These are phyloP conservation scores for Stipa capillata DNA, from an alignment of 176 grass and related monocot species.

Conservation along the genomic window DNA sequence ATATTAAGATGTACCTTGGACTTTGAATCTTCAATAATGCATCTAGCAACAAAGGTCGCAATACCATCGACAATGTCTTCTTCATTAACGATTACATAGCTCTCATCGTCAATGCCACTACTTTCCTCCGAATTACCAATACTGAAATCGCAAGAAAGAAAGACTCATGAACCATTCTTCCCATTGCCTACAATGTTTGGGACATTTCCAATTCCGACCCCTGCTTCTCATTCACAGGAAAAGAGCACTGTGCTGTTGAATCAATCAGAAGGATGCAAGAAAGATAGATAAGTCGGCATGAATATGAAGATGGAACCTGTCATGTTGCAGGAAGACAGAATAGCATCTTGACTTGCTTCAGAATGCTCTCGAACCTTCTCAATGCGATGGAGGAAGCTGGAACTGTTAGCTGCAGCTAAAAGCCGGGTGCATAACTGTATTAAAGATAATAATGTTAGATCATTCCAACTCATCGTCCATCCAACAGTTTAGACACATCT, in stretches of 20 bases:
- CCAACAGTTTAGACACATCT: not conserved
- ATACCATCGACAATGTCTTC: conserved; percentile 54
- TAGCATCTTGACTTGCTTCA: not conserved
- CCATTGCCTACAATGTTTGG: not conserved
- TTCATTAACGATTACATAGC: conserved; percentile 48
- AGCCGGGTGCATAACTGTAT: not conserved
- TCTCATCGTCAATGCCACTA: conserved; percentile 41
- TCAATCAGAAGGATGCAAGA: not conserved
- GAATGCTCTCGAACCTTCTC: not conserved
- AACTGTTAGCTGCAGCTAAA: not conserved
- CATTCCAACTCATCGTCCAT: not conserved
- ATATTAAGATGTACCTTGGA: conserved; percentile 16
- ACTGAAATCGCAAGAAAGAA: not conserved
- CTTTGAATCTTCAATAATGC: conserved; percentile 50
- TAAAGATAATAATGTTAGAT: not conserved
- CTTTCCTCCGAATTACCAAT: not conserved
- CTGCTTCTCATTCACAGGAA: not conserved
- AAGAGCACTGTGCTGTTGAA: not conserved
- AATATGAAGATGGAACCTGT: not conserved
- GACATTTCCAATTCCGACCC: not conserved
- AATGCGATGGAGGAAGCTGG: not conserved
- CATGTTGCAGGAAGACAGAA: not conserved
- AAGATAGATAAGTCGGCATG: not conserved
- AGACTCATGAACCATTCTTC: not conserved
- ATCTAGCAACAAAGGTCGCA: conserved; percentile 46